Evolutionary conservation across 2,329 filamentous ascomycete species (phyloP).

Genomic region (Alternaria alternata): DNA sequence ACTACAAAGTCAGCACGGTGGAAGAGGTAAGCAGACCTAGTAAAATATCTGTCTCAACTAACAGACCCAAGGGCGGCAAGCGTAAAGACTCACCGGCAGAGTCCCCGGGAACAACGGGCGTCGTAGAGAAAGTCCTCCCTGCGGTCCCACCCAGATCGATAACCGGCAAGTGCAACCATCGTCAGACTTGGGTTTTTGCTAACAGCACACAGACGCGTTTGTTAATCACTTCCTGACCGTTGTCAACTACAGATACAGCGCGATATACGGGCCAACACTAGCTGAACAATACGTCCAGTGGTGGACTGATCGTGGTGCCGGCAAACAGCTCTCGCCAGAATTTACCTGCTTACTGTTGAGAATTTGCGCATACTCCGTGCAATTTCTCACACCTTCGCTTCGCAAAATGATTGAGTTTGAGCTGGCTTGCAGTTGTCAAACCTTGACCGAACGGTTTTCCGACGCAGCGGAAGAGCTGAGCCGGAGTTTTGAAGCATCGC

Average conservation of each 20-base stretch:
- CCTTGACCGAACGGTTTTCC: slow-evolving; percentile 54
- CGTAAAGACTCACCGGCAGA: slow-evolving; percentile 21
- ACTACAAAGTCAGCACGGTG: slow-evolving; percentile 36
- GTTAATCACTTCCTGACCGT: slow-evolving; percentile 57
- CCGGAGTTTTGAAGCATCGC: slow-evolving; percentile 53
- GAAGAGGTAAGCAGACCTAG: slow-evolving; percentile 23
- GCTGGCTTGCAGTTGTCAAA: slow-evolving; percentile 51
- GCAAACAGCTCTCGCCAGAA: slow-evolving; percentile 50
- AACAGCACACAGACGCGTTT: slow-evolving; percentile 50
- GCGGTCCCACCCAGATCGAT: slow-evolving; percentile 45
- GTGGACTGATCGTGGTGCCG: slow-evolving; percentile 53
- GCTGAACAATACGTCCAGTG: slow-evolving; percentile 56
- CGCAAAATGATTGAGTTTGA: slow-evolving; percentile 57
- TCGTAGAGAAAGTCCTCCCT: slow-evolving; percentile 45
- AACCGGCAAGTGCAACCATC: slow-evolving; percentile 27
- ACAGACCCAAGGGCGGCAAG: slow-evolving; percentile 1
- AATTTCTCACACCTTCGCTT: slow-evolving; percentile 51
- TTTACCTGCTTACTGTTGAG: slow-evolving; percentile 59
- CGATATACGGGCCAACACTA: slow-evolving; percentile 57
- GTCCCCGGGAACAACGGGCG: slow-evolving; percentile 29
- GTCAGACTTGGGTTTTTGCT: background rate
- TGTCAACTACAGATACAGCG: slow-evolving; percentile 58
- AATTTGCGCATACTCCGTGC: slow-evolving; percentile 57
- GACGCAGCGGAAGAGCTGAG: slow-evolving; percentile 55
- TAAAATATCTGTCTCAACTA: background rate